Evolutionary conservation across 2,329 filamentous ascomycete species (phyloP), one percentile per base, ranked within the genome.

Genomic region (Ramichloridium luteum): DNA sequence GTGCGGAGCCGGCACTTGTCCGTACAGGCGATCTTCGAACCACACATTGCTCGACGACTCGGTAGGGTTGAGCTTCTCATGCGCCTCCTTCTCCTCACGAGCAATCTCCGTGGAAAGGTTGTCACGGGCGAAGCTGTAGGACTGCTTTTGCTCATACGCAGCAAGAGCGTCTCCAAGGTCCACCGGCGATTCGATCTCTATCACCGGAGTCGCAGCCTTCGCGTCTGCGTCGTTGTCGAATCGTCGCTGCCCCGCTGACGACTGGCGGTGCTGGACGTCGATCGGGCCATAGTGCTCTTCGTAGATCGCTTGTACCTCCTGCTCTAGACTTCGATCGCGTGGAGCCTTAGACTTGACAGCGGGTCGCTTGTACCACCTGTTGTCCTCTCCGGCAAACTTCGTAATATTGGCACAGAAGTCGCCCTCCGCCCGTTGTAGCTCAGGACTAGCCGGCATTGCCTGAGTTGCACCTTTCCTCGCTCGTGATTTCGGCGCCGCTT

Each of bases 271-370:
- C 13, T 41, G 27, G 13, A 39, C 33, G 28, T 49, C 47, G 28
- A 62, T 61, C 4, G 41, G 50, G 13, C 60, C 60, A 36, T 62
- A 64, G 6, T 40, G 36, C 22, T 56, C 49, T 41, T 64, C 60
- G 39, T 65, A 63, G 28, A 64, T 61, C 13, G 45, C 47, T 22
- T 51, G 49, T 13, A 64, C 48, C 37, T 62, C 54, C 5, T 46
- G 41, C 11, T 57, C 48, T 10, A 64, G 46, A 4, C 45, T 43
- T 28, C 47, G 47, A 28, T 59, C 53, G 8, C 40, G n/a, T n/a
- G n/a, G n/a, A n/a, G n/a, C n/a, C n/a, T n/a, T n/a, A n/a, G n/a
- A n/a, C n/a, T n/a, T n/a, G n/a, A n/a, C n/a, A n/a, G n/a, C 43
- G 23, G 44, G 46, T 29, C 51, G 44, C 44, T 60, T 58, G 35